A percentile compares a stretch with the other conserved stretches of the same genome.
These are phyloP conservation scores for Agaricus blazei DNA, from an alignment of 768 basidiomycete genomes.

Conservation along the genomic window DNA sequence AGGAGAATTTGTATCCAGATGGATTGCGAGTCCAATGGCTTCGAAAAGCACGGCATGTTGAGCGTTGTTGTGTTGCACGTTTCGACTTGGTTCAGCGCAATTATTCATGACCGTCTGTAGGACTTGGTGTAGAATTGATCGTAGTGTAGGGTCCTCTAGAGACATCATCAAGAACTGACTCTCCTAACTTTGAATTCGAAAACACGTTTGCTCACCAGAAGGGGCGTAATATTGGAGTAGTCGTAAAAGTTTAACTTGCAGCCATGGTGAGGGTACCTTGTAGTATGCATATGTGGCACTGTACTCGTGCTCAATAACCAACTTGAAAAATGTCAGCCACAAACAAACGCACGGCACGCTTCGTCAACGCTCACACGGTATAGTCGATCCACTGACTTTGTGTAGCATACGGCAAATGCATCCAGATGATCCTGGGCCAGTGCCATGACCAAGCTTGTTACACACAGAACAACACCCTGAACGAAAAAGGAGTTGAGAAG, in stretches of 20 bases:
- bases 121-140: slow-evolving; percentile 72
- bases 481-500: not conserved
- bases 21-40: slow-evolving; percentile 94
- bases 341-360: not conserved
- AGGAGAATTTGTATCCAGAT: slow-evolving; percentile 86
- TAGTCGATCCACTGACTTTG: slow-evolving; percentile 89
- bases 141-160: slow-evolving; percentile 79
- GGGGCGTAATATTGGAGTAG: slow-evolving; percentile 95
- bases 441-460: slow-evolving; percentile 89
- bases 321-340: slow-evolving; percentile 34
- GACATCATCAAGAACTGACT: not conserved
- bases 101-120: slow-evolving; percentile 89
- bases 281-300: slow-evolving; percentile 91
- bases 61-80: slow-evolving; percentile 98
- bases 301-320: slow-evolving; percentile 90
- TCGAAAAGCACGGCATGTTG: slow-evolving; percentile 98
- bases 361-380: slow-evolving; percentile 52
- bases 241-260: slow-evolving; percentile 92
- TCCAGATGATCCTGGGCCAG: slow-evolving; percentile 92
- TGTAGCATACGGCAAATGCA: slow-evolving; percentile 88
- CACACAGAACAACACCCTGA: slow-evolving; percentile 92
- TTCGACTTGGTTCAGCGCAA: slow-evolving; percentile 84
- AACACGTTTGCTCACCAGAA: slow-evolving; percentile 55
- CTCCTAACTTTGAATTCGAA: not conserved
- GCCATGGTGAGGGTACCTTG: slow-evolving; percentile 95